phyloP scores from a whole-genome alignment of 139 green algal genomes.

The Pleodorina starrii region DNA sequence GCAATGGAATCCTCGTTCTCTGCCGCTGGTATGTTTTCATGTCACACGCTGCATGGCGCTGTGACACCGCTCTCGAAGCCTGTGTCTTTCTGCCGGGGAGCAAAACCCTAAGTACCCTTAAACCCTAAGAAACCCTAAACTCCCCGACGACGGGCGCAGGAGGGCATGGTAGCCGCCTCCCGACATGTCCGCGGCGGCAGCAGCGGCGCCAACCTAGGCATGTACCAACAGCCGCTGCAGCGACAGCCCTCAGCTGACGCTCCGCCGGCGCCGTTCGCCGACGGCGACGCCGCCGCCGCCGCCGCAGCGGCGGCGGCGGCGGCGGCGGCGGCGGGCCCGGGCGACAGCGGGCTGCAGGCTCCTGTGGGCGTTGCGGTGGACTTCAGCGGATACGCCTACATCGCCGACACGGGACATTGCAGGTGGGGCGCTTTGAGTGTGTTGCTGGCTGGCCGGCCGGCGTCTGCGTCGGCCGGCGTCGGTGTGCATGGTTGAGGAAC shows the following conservation, averaged over 20 bases:
- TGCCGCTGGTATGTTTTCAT: too few relatives aligned
- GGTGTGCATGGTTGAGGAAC: too few relatives aligned
- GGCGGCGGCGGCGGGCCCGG: not conserved
- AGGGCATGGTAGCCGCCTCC: not conserved
- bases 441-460: too few relatives aligned
- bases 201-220: not conserved
- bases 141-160: too few relatives aligned
- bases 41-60: too few relatives aligned
- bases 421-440: too few relatives aligned
- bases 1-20: too few relatives aligned
- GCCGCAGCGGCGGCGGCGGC: not conserved
- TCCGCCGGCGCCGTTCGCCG: not conserved
- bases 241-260: not conserved
- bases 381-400: conserved; percentile 12
- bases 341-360: conserved; percentile 5
- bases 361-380: conserved; percentile 37
- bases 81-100: too few relatives aligned
- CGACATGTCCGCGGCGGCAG: not conserved
- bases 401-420: conserved; percentile 42
- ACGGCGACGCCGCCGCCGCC: not conserved
- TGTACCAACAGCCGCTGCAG: not conserved
- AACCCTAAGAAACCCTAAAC: too few relatives aligned
- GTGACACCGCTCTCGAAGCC: too few relatives aligned
- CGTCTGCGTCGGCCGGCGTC: too few relatives aligned
- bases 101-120: too few relatives aligned